A percentile compares a stretch with the other conserved stretches of the same genome.
Evolutionary conservation across 441 rosid species (phyloP).

Genomic region (Metrosideros polymorpha): DNA sequence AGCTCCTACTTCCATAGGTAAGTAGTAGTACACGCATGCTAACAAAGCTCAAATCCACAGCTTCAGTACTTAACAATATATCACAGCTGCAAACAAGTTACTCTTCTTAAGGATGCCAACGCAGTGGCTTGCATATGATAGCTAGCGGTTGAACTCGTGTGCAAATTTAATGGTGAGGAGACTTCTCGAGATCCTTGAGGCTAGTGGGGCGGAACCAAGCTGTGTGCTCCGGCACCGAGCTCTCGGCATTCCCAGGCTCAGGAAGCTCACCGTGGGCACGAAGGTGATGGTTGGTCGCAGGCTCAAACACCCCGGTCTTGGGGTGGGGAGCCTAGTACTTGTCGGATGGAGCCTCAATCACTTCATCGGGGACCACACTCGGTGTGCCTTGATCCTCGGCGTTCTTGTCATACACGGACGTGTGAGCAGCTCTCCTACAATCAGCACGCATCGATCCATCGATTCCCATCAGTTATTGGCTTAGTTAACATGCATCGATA

Average conservation of each 20-base stretch:
- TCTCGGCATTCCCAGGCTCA: background rate
- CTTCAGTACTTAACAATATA: background rate
- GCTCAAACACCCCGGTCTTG: background rate
- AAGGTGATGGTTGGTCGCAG: background rate
- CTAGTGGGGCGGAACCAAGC: constrained; percentile 1
- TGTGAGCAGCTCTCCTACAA: background rate
- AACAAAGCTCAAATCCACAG: background rate
- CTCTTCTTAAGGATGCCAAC: background rate
- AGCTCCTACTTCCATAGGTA: background rate
- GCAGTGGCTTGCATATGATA: background rate
- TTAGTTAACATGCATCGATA: background rate
- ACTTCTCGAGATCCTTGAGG: background rate
- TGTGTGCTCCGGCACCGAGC: background rate
- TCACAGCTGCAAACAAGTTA: background rate
- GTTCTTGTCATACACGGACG: constrained; percentile 5
- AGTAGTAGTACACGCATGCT: background rate
- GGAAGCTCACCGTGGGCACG: background rate
- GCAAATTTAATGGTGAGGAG: background rate
- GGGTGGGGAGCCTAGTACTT: background rate
- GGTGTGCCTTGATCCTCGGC: background rate
- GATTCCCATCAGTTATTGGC: background rate
- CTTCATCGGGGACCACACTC: constrained; percentile 1
- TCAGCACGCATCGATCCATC: background rate
- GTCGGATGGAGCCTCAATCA: background rate
- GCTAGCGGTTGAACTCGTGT: background rate